These are phyloP conservation scores for Paramecium pentaurelia DNA, from an alignment of 73 alveolate species.

Conservation along the genomic window DNA sequence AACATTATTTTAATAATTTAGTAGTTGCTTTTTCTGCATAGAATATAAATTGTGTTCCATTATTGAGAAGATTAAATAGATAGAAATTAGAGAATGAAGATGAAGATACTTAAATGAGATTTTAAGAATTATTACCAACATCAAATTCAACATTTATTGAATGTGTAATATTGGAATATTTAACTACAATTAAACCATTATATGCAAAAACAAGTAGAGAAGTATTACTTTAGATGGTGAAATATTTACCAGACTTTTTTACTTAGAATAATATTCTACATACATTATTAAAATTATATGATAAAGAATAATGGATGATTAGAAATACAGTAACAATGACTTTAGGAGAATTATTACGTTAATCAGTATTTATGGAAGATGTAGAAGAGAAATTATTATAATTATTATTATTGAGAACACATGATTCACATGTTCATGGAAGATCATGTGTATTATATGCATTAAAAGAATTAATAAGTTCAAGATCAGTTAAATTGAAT, in stretches of 20 bases:
- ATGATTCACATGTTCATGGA: conserved; percentile 29
- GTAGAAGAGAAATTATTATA: neutral
- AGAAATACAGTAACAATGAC: conserved; percentile 5
- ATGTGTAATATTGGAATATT: neutral
- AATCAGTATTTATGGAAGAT: neutral
- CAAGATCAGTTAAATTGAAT: neutral
- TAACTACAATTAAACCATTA: neutral
- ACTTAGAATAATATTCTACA: neutral
- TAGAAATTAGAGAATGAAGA: neutral
- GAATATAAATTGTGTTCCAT: neutral
- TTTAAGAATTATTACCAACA: neutral
- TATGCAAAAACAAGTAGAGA: neutral
- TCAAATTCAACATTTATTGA: neutral
- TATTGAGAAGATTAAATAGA: neutral
- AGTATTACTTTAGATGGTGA: neutral
- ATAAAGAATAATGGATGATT: neutral
- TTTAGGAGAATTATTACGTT: neutral
- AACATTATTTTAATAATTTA: neutral
- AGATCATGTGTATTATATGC: conserved; percentile 1
- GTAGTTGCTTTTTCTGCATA: neutral
- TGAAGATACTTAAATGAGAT: neutral
- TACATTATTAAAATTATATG: neutral
- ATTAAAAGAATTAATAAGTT: neutral
- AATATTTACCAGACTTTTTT: neutral
- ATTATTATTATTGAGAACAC: neutral